Percentiles rank a stretch among this genome's conserved stretches.
These are phyloP conservation scores for Brasenia schreberi DNA, from an alignment of 164 flowering plant species.

Conservation along the genomic window DNA sequence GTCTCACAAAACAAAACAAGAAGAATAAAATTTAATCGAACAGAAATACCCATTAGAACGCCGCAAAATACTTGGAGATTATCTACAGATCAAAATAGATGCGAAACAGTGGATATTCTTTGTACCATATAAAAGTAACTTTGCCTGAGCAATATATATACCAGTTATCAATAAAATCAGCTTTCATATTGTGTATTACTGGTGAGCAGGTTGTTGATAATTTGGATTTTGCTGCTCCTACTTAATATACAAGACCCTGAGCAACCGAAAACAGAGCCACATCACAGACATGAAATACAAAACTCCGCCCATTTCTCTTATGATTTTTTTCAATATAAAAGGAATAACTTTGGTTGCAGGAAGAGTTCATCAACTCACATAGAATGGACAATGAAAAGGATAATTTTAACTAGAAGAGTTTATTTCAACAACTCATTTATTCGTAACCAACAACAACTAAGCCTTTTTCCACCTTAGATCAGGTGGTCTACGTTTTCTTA, in stretches of 20 bases:
- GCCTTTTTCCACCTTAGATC: too few relatives aligned
- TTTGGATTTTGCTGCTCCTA: conserved; percentile 21
- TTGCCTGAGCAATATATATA: conserved; percentile 50
- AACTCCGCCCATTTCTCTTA: too few relatives aligned
- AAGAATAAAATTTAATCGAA: too few relatives aligned
- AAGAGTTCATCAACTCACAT: too few relatives aligned
- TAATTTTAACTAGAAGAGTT: too few relatives aligned
- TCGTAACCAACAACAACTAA: too few relatives aligned
- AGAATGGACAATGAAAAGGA: too few relatives aligned
- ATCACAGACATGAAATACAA: not conserved
- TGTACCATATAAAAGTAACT: conserved; percentile 86
- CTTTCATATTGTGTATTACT: conserved; percentile 64
- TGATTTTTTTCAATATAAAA: too few relatives aligned
- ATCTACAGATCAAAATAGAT: not conserved
- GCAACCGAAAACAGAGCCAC: not conserved
- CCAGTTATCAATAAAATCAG: conserved; percentile 34
- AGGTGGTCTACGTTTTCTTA: too few relatives aligned
- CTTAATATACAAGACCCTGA: conserved; percentile 3
- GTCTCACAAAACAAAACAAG: too few relatives aligned
- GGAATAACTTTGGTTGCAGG: too few relatives aligned
- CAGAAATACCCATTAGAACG: not conserved
- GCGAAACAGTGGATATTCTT: not conserved
- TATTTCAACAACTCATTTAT: too few relatives aligned
- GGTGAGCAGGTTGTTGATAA: conserved; percentile 47
- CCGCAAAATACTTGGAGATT: not conserved